Percentiles rank a stretch among this genome's conserved stretches.
These are phyloP conservation scores for Populus euphratica DNA, from an alignment of 345 rosid genomes.

Conservation along the genomic window DNA sequence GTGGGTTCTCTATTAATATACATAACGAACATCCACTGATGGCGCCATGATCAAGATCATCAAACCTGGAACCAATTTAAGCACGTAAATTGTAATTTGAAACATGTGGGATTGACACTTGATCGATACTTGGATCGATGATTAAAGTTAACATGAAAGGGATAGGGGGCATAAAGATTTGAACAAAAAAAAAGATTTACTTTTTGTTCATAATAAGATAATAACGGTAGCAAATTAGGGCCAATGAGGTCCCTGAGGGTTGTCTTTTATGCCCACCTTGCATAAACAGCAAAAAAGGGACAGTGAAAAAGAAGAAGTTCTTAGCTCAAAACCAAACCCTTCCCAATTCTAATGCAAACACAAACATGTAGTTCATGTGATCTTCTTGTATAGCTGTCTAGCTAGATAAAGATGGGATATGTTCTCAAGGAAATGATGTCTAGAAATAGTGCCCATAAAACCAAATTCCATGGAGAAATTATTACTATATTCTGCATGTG, in stretches of 20 bases:
- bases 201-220: conserved; percentile 16
- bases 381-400: conserved; percentile 22
- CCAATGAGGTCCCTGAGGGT: not conserved
- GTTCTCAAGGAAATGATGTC: not conserved
- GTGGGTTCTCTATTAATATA: too few species aligned
- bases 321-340: not conserved
- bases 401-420: conserved; percentile 30
- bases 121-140: not conserved
- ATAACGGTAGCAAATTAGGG: conserved; percentile 2
- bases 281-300: not conserved
- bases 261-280: conserved; percentile 6
- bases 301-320: not conserved
- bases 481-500: conserved; percentile 20
- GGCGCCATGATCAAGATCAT: too few species aligned
- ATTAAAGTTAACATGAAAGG: conserved; percentile 4
- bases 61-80: not conserved
- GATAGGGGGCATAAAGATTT: not conserved
- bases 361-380: conserved; percentile 8
- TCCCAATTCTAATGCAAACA: not conserved
- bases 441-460: not conserved
- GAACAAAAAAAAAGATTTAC: not conserved
- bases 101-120: not conserved
- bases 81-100: not conserved
- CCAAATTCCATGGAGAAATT: not conserved
- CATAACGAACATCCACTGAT: too few species aligned